Evolutionary conservation across 176 grass and related monocot species (phyloP).

Genomic region (Cenchrus fungigraminus): DNA sequence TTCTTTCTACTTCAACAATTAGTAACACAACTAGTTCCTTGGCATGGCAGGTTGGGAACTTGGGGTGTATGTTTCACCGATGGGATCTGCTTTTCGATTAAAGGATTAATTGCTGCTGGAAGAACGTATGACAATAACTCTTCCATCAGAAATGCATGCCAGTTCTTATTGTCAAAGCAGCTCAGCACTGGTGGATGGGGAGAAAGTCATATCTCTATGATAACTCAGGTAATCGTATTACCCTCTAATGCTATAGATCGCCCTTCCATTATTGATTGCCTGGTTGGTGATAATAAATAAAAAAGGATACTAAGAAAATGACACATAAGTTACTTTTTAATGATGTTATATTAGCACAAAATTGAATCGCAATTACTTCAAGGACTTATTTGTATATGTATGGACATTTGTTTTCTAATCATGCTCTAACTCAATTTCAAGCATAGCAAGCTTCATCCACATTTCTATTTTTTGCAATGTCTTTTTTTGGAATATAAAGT

Average conservation of each 20-base stretch:
- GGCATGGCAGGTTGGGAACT: background rate
- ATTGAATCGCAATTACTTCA: no score
- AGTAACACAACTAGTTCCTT: background rate
- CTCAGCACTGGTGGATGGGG: slow-evolving; percentile 39
- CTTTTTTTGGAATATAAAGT: no score
- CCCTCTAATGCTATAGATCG: background rate
- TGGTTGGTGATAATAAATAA: no score
- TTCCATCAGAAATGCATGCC: background rate
- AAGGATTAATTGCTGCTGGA: background rate
- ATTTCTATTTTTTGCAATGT: no score
- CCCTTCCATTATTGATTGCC: background rate
- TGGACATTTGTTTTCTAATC: no score
- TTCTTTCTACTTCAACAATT: no score
- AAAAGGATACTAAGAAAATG: no score
- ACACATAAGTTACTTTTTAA: no score
- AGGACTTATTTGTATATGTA: no score
- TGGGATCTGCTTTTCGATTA: background rate
- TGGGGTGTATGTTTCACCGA: background rate
- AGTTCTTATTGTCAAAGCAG: slow-evolving; percentile 55
- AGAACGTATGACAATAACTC: background rate
- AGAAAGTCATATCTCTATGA: background rate
- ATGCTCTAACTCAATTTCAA: no score
- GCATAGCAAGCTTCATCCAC: no score
- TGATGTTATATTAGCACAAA: no score
- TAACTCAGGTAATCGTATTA: background rate